Conservation (phyloP, 169 alveolate genomes). For the Cryptosporidium parvum region DNA sequence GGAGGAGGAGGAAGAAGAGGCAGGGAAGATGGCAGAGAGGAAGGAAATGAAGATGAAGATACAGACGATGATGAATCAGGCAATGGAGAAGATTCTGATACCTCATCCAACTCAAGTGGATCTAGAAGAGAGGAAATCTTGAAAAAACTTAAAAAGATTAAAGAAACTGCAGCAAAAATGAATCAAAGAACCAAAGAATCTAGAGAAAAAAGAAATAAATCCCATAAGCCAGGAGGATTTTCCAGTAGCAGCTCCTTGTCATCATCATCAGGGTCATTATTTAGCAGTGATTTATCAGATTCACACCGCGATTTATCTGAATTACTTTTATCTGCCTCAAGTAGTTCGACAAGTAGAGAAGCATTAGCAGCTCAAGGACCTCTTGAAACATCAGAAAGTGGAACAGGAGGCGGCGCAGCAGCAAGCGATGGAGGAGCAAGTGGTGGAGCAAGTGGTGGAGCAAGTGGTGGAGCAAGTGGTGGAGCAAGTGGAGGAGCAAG, state of each 20-base stretch:
- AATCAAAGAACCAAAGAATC: neutral
- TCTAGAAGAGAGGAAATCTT: neutral
- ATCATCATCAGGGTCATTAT: too few species aligned
- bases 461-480: neutral
- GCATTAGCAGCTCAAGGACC: too few species aligned
- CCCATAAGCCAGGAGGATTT: neutral
- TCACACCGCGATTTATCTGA: too few species aligned
- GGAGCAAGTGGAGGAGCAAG: neutral
- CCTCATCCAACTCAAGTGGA: neutral
- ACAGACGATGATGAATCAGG: neutral
- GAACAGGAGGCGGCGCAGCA: neutral
- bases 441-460: neutral
- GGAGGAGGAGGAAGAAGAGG: neutral
- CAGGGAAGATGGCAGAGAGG: neutral
- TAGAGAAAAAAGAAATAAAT: neutral
- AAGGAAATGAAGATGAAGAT: neutral
- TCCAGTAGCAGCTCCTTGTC: too few species aligned
- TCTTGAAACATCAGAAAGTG: too few species aligned
- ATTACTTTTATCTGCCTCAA: too few species aligned
- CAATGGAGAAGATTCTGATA: slow-evolving; percentile 6
- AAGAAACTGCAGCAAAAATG: neutral
- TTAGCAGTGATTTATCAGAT: too few species aligned
- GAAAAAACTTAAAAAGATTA: neutral
- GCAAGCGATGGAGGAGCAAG: too few species aligned
- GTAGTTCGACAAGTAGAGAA: too few species aligned